These are phyloP conservation scores for Wickerhamiella azymoides DNA, from an alignment of 805 yeast genomes.

Conservation along the genomic window DNA sequence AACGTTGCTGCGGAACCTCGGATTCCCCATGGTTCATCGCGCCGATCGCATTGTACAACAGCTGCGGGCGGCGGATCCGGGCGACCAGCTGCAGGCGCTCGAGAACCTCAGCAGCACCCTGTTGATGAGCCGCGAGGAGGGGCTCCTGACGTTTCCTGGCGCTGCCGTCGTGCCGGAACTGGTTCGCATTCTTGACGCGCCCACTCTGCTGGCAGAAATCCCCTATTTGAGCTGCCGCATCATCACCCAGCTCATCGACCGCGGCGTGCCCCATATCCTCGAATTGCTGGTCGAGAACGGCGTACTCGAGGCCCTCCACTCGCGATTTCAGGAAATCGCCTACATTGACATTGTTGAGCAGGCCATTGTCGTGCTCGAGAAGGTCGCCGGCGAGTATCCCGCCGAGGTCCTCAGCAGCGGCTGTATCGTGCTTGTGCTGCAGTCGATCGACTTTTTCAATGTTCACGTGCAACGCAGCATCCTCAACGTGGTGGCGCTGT, in stretches of 20 bases:
- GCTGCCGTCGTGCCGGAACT: not conserved
- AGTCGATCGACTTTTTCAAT: slow-evolving; percentile 76
- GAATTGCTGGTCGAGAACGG: slow-evolving; percentile 49
- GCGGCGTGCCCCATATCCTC: slow-evolving; percentile 44
- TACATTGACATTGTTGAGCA: slow-evolving; percentile 90
- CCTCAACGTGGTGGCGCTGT: slow-evolving; percentile 53
- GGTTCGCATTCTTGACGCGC: not conserved
- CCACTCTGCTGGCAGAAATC: slow-evolving; percentile 49
- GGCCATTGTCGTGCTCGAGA: slow-evolving; percentile 36
- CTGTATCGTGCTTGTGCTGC: slow-evolving; percentile 51
- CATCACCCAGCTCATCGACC: slow-evolving; percentile 65
- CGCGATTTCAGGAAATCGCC: slow-evolving; percentile 55
- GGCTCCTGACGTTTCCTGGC: slow-evolving; percentile 5
- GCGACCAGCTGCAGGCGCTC: slow-evolving; percentile 4
- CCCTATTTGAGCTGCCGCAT: slow-evolving; percentile 76
- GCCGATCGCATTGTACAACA: slow-evolving; percentile 1
- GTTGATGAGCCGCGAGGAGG: slow-evolving; percentile 8
- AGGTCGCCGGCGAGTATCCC: slow-evolving; percentile 25
- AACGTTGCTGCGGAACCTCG: slow-evolving; percentile 5
- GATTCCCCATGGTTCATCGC: not conserved
- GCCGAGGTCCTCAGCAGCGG: slow-evolving; percentile 34
- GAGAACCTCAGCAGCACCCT: slow-evolving; percentile 8
- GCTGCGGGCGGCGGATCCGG: not conserved
- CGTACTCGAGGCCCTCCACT: slow-evolving; percentile 50
- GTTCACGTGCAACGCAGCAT: slow-evolving; percentile 80